Evolutionary conservation across 129 eudicot species (phyloP).

Genomic region (Lactuca saligna): DNA sequence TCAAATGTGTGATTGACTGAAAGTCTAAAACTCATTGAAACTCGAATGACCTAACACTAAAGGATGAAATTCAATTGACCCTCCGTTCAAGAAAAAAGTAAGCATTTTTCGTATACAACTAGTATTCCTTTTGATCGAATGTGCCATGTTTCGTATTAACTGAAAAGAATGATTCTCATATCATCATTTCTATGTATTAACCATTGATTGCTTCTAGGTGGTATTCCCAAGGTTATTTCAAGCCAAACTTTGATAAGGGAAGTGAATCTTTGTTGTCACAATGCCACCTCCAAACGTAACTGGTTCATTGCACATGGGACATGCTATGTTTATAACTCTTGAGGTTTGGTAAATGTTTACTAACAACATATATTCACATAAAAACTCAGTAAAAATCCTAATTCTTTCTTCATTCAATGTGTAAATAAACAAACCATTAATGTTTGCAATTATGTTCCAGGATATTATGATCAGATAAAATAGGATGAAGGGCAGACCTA

Average conservation of each 20-base stretch:
- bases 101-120: too few species aligned
- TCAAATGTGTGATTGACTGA: too few species aligned
- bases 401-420: constrained; percentile 2
- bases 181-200: constrained; percentile 13
- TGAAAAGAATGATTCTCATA: neutral
- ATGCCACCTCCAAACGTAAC: constrained; percentile 99
- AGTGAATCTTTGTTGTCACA: constrained; percentile 72
- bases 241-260: constrained; percentile 76
- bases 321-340: constrained; percentile 99
- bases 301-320: constrained; percentile 99
- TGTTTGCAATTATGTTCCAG: constrained; percentile 38
- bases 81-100: too few species aligned
- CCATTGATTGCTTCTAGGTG: constrained; percentile 59
- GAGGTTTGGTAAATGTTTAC: constrained; percentile 57
- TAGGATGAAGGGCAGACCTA: constrained; percentile 92
- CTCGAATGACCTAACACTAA: too few species aligned
- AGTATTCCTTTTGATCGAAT: constrained; percentile 43
- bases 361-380: too few species aligned
- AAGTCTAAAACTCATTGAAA: too few species aligned
- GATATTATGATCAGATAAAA: constrained; percentile 96
- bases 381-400: neutral
- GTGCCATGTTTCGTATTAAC: neutral
- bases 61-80: too few species aligned
- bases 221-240: constrained; percentile 98
- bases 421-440: constrained; percentile 2